These are phyloP conservation scores for Candida nitratophila DNA, from an alignment of 805 yeast species.

Conservation along the genomic window DNA sequence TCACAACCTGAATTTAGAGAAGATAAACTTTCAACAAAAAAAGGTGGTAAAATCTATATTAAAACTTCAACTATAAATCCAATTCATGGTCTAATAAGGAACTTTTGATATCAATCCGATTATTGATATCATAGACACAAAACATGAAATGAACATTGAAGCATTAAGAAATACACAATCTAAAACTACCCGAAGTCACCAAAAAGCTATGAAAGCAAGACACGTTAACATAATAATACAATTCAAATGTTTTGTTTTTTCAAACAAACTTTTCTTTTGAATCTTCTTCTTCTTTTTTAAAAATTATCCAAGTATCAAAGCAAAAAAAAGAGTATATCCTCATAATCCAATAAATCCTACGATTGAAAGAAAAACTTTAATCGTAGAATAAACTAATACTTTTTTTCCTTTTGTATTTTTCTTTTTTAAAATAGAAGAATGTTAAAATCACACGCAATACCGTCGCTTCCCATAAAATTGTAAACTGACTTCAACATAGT, in stretches of 20 bases:
- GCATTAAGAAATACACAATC: neutral
- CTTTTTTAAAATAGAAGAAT: too few relatives aligned
- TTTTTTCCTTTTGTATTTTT: too few relatives aligned
- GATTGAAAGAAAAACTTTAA: too few relatives aligned
- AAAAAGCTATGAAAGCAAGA: neutral
- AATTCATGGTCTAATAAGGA: neutral
- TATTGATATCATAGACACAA: too few relatives aligned
- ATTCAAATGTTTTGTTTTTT: too few relatives aligned
- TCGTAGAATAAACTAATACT: too few relatives aligned
- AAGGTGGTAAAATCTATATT: too few relatives aligned
- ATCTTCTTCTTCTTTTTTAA: neutral
- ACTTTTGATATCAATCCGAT: neutral
- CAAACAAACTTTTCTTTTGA: too few relatives aligned
- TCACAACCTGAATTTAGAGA: too few relatives aligned
- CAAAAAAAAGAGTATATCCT: too few relatives aligned
- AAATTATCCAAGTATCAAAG: neutral
- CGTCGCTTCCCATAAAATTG: neutral
- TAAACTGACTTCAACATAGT: neutral
- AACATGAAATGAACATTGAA: neutral
- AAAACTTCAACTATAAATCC: neutral
- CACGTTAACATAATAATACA: neutral
- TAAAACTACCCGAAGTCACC: neutral
- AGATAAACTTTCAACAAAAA: too few relatives aligned
- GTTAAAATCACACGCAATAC: neutral
- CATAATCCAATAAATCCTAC: too few relatives aligned